phyloP scores from a whole-genome alignment of 2,329 filamentous ascomycete species.

The Phialocephala subalpina region DNA sequence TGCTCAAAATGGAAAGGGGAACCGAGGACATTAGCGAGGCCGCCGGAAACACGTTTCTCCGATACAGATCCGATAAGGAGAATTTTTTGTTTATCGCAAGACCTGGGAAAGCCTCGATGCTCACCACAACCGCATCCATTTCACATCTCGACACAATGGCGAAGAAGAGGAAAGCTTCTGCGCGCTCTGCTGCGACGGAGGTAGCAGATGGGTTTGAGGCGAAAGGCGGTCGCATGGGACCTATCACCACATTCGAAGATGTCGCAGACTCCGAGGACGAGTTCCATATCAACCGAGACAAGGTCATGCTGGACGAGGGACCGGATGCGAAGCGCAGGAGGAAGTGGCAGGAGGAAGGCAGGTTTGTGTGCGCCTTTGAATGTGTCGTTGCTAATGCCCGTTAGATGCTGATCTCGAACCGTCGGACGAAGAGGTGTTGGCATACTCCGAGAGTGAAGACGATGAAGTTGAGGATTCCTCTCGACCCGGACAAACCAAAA shows the following conservation, averaged over 20 bases:
- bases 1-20: background rate
- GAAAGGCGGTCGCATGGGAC: conserved; percentile 35
- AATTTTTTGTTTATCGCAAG: conserved; percentile 28
- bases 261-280: conserved; percentile 95
- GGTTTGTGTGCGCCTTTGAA: conserved; percentile 28
- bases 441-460: conserved; percentile 53
- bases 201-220: conserved; percentile 25
- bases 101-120: background rate
- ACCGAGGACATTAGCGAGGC: background rate
- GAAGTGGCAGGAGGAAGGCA: conserved; percentile 72
- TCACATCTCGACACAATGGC: conserved; percentile 28
- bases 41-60: conserved; percentile 1
- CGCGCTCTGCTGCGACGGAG: conserved; percentile 11
- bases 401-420: conserved; percentile 61
- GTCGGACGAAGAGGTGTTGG: conserved; percentile 70
- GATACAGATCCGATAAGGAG: conserved; percentile 28
- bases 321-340: conserved; percentile 80
- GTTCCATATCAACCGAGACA: conserved; percentile 87
- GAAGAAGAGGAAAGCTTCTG: conserved; percentile 38
- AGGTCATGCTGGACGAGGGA: conserved; percentile 84
- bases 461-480: conserved; percentile 43
- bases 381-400: conserved; percentile 10
- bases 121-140: conserved; percentile 6
- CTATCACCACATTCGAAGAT: conserved; percentile 71
- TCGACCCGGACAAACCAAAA: conserved; percentile 63